phyloP scores from a whole-genome alignment of 352 stramenopile species.

The Phytophthora nicotianae region DNA sequence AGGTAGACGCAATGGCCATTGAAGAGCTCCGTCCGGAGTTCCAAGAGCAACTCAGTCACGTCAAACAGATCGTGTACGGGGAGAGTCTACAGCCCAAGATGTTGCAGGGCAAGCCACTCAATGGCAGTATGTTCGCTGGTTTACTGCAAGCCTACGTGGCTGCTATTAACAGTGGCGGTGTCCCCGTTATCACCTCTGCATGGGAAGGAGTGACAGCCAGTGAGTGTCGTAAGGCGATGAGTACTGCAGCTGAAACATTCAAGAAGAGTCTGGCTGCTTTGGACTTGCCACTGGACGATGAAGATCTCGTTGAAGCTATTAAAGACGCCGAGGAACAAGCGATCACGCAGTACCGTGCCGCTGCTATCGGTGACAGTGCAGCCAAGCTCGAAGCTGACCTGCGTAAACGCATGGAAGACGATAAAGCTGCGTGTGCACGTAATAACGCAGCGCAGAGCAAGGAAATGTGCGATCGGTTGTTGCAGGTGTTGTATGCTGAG shows the following conservation, averaged over 20 bases:
- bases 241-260: slow-evolving; percentile 61
- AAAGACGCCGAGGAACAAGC: slow-evolving; percentile 63
- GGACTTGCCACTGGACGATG: slow-evolving; percentile 70
- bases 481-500: slow-evolving; percentile 82
- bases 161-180: slow-evolving; percentile 87
- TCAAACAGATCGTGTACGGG: slow-evolving; percentile 78
- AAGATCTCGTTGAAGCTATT: slow-evolving; percentile 64
- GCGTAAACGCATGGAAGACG: slow-evolving; percentile 68
- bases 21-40: slow-evolving; percentile 80
- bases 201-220: slow-evolving; percentile 86
- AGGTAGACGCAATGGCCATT: slow-evolving; percentile 74
- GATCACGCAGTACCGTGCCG: slow-evolving; percentile 58
- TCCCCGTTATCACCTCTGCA: slow-evolving; percentile 87
- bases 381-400: slow-evolving; percentile 71
- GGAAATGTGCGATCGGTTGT: slow-evolving; percentile 79
- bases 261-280: slow-evolving; percentile 62
- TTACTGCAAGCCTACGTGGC: slow-evolving; percentile 86
- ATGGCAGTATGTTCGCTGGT: slow-evolving; percentile 84
- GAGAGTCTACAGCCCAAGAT: slow-evolving; percentile 82
- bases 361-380: slow-evolving; percentile 72
- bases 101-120: slow-evolving; percentile 78
- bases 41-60: slow-evolving; percentile 60
- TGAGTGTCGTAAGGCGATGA: slow-evolving; percentile 82
- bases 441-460: slow-evolving; percentile 69
- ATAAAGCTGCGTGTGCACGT: slow-evolving; percentile 49